A percentile compares a stretch with the other conserved stretches of the same genome.
phyloP scores from a whole-genome alignment of 306 rosid species.

The Gastrolobium villosum region DNA sequence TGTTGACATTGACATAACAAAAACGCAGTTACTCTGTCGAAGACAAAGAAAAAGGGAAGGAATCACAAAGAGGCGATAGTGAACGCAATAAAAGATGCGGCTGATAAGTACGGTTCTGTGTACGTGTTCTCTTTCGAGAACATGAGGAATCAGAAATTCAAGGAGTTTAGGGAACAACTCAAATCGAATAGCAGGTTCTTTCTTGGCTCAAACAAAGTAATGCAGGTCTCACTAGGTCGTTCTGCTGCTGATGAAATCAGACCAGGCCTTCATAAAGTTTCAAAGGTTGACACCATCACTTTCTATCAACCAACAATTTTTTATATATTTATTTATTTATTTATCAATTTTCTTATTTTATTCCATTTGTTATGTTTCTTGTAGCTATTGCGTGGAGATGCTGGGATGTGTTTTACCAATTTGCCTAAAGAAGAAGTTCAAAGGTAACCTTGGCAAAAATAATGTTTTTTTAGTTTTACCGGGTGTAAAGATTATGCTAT shows the following conservation, averaged over 20 bases:
- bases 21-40: constrained; percentile 85
- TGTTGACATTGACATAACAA: neutral
- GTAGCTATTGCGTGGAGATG: constrained; percentile 86
- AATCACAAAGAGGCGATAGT: constrained; percentile 81
- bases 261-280: constrained; percentile 69
- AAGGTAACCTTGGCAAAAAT: constrained; percentile 56
- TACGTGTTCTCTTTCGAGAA: constrained; percentile 88
- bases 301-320: neutral
- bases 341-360: neutral
- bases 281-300: constrained; percentile 61
- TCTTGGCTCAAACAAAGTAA: constrained; percentile 95
- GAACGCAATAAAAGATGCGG: constrained; percentile 70
- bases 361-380: neutral
- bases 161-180: constrained; percentile 84
- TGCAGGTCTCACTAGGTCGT: constrained; percentile 90
- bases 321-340: neutral
- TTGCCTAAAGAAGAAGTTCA: constrained; percentile 84
- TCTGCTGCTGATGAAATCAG: constrained; percentile 78
- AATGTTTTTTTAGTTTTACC: neutral
- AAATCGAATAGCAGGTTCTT: constrained; percentile 88
- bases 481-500: neutral
- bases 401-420: constrained; percentile 85
- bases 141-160: constrained; percentile 92
- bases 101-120: constrained; percentile 69
- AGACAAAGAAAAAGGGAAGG: constrained; percentile 93